A percentile compares a stretch with the other conserved stretches of the same genome.
These are phyloP conservation scores for Paraphaeosphaeria sporulosa DNA, from an alignment of 2,329 filamentous ascomycete genomes.

Conservation along the genomic window DNA sequence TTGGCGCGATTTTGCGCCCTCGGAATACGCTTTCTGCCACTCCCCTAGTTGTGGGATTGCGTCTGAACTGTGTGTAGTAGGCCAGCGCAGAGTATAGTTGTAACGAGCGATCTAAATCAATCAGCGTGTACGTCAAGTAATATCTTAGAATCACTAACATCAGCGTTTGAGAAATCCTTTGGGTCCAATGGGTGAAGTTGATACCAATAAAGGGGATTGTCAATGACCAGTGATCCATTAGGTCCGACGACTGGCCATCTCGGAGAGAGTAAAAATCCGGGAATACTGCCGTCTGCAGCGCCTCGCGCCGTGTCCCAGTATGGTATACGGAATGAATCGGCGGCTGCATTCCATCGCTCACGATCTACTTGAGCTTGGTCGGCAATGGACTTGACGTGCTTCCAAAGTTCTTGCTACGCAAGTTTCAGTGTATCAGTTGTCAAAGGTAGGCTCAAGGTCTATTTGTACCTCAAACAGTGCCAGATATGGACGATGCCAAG, in stretches of 20 bases:
- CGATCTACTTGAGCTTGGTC: conserved; percentile 24
- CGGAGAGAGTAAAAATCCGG: conserved; percentile 32
- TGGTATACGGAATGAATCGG: conserved; percentile 41
- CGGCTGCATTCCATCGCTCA: conserved; percentile 34
- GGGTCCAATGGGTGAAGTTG: conserved; percentile 34
- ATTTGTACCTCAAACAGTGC: conserved; percentile 63
- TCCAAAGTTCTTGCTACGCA: conserved; percentile 40
- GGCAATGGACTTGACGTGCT: conserved; percentile 30
- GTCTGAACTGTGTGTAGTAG: conserved; percentile 25
- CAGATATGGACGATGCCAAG: conserved; percentile 86
- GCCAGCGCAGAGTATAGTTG: conserved; percentile 42
- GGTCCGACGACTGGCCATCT: conserved; percentile 26
- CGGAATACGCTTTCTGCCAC: conserved; percentile 20
- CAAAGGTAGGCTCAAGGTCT: not conserved
- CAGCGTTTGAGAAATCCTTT: conserved; percentile 25
- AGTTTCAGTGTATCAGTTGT: not conserved
- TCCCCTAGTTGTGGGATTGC: conserved; percentile 28
- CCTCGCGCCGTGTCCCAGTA: conserved; percentile 47
- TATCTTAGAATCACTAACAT: not conserved
- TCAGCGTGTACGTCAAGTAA: not conserved
- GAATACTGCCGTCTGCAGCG: conserved; percentile 26
- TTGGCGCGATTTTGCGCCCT: conserved; percentile 14
- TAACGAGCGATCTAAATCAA: conserved; percentile 16
- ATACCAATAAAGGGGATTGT: conserved; percentile 42
- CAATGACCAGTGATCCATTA: conserved; percentile 26